Base-by-base conservation (phyloP, 2,329 filamentous ascomycete genomes). In the Alternaria conjuncta region DNA sequence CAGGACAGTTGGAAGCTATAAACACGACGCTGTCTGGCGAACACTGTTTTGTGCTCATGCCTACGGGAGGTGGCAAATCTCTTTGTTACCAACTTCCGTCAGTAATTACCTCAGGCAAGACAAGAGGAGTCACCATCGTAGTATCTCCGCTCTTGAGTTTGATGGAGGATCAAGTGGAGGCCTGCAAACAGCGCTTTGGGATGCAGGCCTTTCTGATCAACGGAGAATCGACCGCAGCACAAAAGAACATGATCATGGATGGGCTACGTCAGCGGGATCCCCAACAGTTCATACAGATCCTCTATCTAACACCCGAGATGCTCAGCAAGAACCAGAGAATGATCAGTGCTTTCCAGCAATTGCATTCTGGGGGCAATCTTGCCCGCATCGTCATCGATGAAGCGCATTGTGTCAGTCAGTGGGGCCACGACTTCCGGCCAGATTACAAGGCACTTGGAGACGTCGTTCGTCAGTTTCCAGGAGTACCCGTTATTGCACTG, bases 351-450 rank as follows among this genome's bases (percentile, higher is more conserved):
- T 85, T 99, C 66, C 82, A 87, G 55, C 84, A 83, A 3, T 84
- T 99, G n/a, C 87, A 97, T 78, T 80, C 81, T 13, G 88, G 88
- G 55, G 84, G 86, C 4, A 92, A 90, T 71, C 88, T 99, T 56
- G 95, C 96, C 15, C 89, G 96, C 25, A 88, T 99, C 53, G 96
- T 99, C 57, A 97, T 99, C 66, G 96, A 99, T 71, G 96, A 99
- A 82, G 96, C 96, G n/a, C 96, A 99, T 79, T 99, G 96, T 79
- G 95, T 99, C 25, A 98, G 96, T 79, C 94, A 99, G 83, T 99
- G 96, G 96, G 96, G 96, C 1, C 96, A 99, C 72, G 96, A 99
- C 79, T 99, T 99, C 77, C 89, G 96, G 49, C 95, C 94, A 1
- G 95, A 98, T 77, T 99, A 99, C 83, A 97, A 97, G 79, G 87